Evolutionary conservation across 2,329 filamentous ascomycete species (phyloP).

Genomic region (Fusarium nisikadoi): DNA sequence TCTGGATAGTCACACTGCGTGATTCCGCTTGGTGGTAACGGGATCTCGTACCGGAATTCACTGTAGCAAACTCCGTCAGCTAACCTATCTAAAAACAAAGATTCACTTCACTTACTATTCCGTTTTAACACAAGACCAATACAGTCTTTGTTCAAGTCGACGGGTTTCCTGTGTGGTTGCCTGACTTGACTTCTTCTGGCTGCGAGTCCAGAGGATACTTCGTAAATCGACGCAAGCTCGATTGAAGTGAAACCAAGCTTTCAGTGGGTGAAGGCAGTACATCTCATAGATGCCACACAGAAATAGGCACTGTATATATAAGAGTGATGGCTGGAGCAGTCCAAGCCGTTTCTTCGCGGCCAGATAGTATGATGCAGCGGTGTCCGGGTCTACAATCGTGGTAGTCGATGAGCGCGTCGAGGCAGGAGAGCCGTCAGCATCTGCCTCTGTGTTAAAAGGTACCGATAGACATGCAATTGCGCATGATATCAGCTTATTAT

Average conservation of each 20-base stretch:
- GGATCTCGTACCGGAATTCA: neutral
- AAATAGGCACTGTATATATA: neutral
- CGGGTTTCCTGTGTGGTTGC: neutral
- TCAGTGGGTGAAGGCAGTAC: neutral
- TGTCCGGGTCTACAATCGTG: neutral
- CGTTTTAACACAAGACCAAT: neutral
- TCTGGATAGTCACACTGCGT: neutral
- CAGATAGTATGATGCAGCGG: neutral
- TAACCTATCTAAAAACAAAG: fast-evolving
- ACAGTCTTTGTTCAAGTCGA: neutral
- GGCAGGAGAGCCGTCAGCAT: neutral
- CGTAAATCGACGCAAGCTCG: neutral
- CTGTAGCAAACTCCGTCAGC: neutral
- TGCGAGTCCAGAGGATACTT: neutral
- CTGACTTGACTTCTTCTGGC: neutral
- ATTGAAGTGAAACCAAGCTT: neutral
- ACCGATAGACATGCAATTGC: neutral
- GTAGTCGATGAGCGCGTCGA: neutral
- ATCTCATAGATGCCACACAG: neutral
- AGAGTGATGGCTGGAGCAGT: neutral
- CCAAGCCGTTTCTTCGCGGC: neutral
- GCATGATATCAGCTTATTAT: neutral
- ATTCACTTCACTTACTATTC: neutral
- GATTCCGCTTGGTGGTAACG: neutral
- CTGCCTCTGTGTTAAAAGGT: neutral